Conservation (phyloP, 345 rosid species). For the Gossypium anomalum region DNA sequence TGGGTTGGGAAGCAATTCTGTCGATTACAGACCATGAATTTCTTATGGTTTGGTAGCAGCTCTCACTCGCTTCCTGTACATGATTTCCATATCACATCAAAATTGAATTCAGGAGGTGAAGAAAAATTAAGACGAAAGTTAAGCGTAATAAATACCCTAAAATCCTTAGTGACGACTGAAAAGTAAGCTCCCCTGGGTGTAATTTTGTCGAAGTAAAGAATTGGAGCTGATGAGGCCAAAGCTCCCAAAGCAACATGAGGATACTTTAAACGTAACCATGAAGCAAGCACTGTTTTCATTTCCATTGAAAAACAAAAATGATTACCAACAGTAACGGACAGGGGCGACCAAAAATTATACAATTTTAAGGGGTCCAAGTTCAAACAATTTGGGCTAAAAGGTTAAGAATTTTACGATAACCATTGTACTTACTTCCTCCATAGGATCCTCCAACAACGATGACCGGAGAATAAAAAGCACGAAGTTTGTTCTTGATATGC, state of each 20-base stretch:
- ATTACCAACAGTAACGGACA: too few species aligned
- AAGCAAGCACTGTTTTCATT: constrained; percentile 36
- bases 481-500: constrained; percentile 34
- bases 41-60: constrained; percentile 32
- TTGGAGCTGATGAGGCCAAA: too few species aligned
- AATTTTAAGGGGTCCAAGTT: too few species aligned
- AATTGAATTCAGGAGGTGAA: background rate
- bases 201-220: constrained; percentile 39
- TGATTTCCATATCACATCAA: background rate
- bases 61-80: constrained; percentile 45
- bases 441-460: constrained; percentile 70
- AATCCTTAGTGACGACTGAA: constrained; percentile 42
- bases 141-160: constrained; percentile 25
- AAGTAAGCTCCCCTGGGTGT: constrained; percentile 38
- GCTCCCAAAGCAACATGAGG: constrained; percentile 55
- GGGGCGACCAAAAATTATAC: too few species aligned
- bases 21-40: constrained; percentile 39
- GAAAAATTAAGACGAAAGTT: background rate
- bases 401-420: too few species aligned
- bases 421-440: constrained; percentile 54
- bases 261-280: constrained; percentile 51
- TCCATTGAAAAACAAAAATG: background rate
- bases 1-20: constrained; percentile 37
- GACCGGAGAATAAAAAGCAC: constrained; percentile 44
- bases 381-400: too few species aligned